Percentiles rank a stretch among this genome's conserved stretches.
Evolutionary conservation across 2,329 filamentous ascomycete genomes (phyloP).

Genomic region (Arachnomyces sp.): DNA sequence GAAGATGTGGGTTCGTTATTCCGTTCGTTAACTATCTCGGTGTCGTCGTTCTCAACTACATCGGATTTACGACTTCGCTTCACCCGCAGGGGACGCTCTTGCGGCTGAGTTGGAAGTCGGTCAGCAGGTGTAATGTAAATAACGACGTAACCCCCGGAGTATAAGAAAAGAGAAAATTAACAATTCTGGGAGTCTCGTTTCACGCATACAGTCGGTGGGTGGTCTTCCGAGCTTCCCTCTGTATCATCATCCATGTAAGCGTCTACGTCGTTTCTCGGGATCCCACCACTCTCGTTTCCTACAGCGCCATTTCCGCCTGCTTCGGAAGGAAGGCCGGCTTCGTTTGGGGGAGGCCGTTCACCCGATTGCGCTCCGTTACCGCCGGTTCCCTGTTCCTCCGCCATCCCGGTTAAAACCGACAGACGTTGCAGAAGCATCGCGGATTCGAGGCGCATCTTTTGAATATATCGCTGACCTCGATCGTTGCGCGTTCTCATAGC

Average conservation of each 20-base stretch:
- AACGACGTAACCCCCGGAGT: not conserved
- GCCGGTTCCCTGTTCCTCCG: constrained; percentile 25
- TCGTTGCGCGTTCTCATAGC: constrained; percentile 69
- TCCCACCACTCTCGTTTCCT: not conserved
- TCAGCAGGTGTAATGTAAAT: no score
- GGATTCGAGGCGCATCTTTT: constrained; percentile 71
- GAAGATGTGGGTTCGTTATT: constrained; percentile 9
- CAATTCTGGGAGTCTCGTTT: constrained; percentile 1
- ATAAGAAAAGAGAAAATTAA: constrained; percentile 3
- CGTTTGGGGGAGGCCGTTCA: constrained; percentile 29
- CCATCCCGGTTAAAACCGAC: constrained; percentile 35
- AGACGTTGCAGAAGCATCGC: constrained; percentile 37
- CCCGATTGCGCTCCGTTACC: constrained; percentile 23
- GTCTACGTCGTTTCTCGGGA: constrained; percentile 13
- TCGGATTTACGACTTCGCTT: constrained; percentile 37
- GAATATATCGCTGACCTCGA: constrained; percentile 74
- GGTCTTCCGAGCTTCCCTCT: constrained; percentile 37
- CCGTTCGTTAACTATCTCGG: constrained; percentile 12
- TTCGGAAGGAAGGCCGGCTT: constrained; percentile 11
- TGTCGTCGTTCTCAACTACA: constrained; percentile 20
- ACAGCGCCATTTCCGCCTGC: constrained; percentile 3
- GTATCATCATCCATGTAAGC: constrained; percentile 35
- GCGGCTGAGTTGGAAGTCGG: constrained; percentile 25
- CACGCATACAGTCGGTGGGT: constrained; percentile 33
- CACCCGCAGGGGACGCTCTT: constrained; percentile 40